Evolutionary conservation across 768 basidiomycete species (phyloP).

Genomic region (Dictyophora rubrovolvata): DNA sequence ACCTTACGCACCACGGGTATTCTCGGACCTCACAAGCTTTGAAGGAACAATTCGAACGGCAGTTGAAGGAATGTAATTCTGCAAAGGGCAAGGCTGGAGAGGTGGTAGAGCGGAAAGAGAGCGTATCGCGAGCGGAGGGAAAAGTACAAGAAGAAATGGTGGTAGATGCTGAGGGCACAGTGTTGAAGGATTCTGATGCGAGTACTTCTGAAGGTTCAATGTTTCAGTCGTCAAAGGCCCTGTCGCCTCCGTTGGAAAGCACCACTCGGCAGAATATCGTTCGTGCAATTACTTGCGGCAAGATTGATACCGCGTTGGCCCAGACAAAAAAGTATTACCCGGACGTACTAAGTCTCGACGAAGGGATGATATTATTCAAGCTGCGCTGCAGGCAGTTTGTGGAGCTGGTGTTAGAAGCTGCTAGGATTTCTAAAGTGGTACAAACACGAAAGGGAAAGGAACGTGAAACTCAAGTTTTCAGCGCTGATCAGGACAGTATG

Average conservation of each 20-base stretch:
- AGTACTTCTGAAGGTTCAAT: constrained; percentile 21
- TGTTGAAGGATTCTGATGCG: constrained; percentile 11
- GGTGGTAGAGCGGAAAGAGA: not conserved
- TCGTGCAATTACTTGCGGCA: constrained; percentile 53
- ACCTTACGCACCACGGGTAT: constrained; percentile 81
- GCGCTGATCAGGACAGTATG: constrained; percentile 11
- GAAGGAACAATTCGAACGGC: constrained; percentile 32
- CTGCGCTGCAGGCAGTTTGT: constrained; percentile 79
- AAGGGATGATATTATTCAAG: constrained; percentile 68
- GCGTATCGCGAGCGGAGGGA: not conserved
- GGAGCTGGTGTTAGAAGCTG: constrained; percentile 65
- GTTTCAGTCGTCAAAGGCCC: constrained; percentile 6
- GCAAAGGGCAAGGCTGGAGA: not conserved
- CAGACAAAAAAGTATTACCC: constrained; percentile 51
- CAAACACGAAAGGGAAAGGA: constrained; percentile 30
- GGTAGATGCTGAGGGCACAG: constrained; percentile 29
- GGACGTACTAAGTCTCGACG: constrained; percentile 52
- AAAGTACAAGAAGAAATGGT: not conserved
- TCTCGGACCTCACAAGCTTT: constrained; percentile 61
- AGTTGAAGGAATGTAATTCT: not conserved
- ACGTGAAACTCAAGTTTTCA: constrained; percentile 22
- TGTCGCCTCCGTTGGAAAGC: not conserved
- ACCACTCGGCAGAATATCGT: constrained; percentile 54
- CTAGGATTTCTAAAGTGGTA: constrained; percentile 41
- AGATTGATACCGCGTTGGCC: constrained; percentile 58